A percentile compares a stretch with the other conserved stretches of the same genome.
Conservation (phyloP, 495 filamentous ascomycete species). For the Lasiosphaeriaceae sp. region DNA sequence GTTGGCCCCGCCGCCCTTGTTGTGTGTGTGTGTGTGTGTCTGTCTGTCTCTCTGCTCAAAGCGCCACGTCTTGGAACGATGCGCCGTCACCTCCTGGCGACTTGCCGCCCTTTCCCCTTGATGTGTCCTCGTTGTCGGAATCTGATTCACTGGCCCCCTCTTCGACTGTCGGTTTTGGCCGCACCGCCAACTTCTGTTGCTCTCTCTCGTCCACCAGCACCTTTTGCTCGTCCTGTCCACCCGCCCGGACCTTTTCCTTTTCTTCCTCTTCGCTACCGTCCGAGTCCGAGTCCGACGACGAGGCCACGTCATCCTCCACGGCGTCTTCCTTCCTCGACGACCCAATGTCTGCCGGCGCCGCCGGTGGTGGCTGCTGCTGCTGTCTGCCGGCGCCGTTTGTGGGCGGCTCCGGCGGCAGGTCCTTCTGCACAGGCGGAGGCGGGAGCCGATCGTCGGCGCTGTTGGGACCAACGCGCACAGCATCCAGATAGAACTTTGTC, state of each 20-base stretch:
- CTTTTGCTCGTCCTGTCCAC: constrained; percentile 61
- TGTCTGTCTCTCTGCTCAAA: too few relatives aligned
- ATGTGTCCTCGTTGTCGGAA: constrained; percentile 23
- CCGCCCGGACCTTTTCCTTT: too few relatives aligned
- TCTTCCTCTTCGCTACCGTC: constrained; percentile 33
- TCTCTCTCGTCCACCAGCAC: constrained; percentile 51
- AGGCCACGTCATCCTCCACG: constrained; percentile 13
- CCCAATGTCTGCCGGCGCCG: not conserved
- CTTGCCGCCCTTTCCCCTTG: constrained; percentile 31
- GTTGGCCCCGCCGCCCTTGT: too few relatives aligned
- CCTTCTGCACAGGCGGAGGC: constrained; percentile 28
- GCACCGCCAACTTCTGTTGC: constrained; percentile 42
- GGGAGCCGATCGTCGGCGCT: constrained; percentile 9
- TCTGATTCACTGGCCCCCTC: constrained; percentile 33
- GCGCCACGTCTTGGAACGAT: constrained; percentile 53
- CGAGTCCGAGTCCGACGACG: constrained; percentile 9
- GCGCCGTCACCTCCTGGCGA: constrained; percentile 37
- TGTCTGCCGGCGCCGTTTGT: too few relatives aligned
- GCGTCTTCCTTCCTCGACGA: constrained; percentile 20
- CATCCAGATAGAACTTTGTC: constrained; percentile 91
- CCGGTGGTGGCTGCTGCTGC: constrained; percentile 8
- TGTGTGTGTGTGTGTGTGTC: too few relatives aligned
- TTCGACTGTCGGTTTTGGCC: constrained; percentile 31
- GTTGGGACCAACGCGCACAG: constrained; percentile 34
- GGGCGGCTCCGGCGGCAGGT: constrained; percentile 32